Evolutionary conservation across 305 asterid genomes (phyloP).

Genomic region (Stenogyne calaminthoides): DNA sequence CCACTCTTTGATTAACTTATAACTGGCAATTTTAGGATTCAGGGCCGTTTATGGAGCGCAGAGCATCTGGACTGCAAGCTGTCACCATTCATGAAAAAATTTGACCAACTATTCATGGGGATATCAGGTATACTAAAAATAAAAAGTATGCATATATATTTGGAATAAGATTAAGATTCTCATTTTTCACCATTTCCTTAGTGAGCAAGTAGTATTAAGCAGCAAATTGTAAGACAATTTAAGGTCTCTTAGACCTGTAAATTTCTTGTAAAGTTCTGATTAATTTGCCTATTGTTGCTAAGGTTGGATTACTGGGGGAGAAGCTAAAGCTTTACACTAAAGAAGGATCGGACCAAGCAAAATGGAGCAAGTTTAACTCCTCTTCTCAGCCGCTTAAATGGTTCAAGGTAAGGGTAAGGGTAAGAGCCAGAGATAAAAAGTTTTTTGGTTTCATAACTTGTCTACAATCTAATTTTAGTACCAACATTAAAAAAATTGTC

Average conservation of each 20-base stretch:
- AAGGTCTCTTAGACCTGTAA: background rate
- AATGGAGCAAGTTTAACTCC: conserved; percentile 50
- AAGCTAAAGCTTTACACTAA: conserved; percentile 47
- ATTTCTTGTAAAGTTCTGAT: background rate
- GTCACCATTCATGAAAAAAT: conserved; percentile 46
- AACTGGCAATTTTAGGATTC: conserved; percentile 55
- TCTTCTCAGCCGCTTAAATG: conserved; percentile 64
- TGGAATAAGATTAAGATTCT: no score
- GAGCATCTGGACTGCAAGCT: conserved; percentile 49
- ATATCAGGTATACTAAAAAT: conserved; percentile 55
- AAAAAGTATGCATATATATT: no score
- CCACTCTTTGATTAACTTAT: background rate
- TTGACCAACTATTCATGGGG: conserved; percentile 67
- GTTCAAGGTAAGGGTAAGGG: conserved; percentile 65
- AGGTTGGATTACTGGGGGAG: conserved; percentile 90
- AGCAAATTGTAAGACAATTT: background rate
- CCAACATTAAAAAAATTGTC: background rate
- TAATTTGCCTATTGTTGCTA: conserved; percentile 15
- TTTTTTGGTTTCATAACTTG: background rate
- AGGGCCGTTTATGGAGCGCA: conserved; percentile 72
- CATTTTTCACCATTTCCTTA: background rate
- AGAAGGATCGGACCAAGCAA: conserved; percentile 43
- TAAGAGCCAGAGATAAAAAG: background rate
- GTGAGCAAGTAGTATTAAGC: background rate
- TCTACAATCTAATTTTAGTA: background rate